Percentiles rank a stretch among this genome's conserved stretches.
Conservation (phyloP, 139 green algal genomes). For the Monoraphidium neglectum region DNA sequence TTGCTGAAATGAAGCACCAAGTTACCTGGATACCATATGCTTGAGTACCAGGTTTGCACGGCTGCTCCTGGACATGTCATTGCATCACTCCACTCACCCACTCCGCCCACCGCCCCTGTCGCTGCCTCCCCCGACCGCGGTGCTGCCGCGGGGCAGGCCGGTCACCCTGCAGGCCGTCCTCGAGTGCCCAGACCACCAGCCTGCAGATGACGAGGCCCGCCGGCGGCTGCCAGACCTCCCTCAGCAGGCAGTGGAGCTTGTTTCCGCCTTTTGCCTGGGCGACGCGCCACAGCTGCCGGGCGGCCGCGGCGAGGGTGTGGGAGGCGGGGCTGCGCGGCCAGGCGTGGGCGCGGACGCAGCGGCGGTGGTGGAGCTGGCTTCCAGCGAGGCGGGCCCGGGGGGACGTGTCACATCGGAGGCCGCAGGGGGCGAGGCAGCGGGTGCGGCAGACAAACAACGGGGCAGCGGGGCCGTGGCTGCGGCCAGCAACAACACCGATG, state of each 20-base stretch:
- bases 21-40: background rate
- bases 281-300: no score
- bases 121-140: background rate
- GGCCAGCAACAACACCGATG: background rate
- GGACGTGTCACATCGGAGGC: background rate
- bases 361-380: background rate
- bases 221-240: background rate
- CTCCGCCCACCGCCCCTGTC: background rate
- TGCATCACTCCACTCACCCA: background rate
- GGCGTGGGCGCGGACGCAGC: background rate
- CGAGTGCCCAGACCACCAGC: background rate
- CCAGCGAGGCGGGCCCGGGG: background rate
- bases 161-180: background rate
- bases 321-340: background rate
- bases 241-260: background rate
- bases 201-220: background rate
- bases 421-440: background rate
- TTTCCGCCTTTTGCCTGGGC: background rate
- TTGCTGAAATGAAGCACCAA: background rate
- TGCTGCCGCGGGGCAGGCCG: background rate
- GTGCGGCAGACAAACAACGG: background rate
- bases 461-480: background rate
- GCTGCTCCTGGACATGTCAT: background rate
- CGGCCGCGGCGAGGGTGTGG: no score
- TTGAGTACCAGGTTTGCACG: background rate